Evolutionary conservation across 73 alveolate genomes (phyloP), one percentile per base, ranked within the genome.

Genomic region (Blepharisma japonicum): DNA sequence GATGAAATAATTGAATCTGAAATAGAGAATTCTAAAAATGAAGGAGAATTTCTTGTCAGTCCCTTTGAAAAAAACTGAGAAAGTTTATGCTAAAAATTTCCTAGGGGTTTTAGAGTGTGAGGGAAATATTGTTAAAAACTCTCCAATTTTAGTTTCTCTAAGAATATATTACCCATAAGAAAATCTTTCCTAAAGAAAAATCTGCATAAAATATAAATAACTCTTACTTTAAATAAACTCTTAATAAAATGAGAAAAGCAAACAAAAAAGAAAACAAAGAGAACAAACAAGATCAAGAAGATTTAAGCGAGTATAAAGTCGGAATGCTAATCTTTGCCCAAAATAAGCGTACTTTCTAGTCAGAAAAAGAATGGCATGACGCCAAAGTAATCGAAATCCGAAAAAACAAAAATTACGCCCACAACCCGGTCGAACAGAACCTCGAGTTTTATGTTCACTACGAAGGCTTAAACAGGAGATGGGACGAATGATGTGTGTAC

Each of bases 401-500:
- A 20, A 25, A n/a, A 61, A 9, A 11, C 11, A 20, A n/a, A 14
- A 61, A 61, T 8, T 14, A 20, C 23, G 23, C n/a, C 23, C 23
- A 14, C 67, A 53, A 53, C 23, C 42, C 42, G 3, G 23, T 53
- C 2, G 67, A 53, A 4, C 47, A 61, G 50, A 20, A 8, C 39
- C 14, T 25, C 0, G 74, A 61, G 47, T 39, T 61, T 77, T 95
- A 95, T 56, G 95, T 95, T 45, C 99, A 95, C 83, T 95, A 89
- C 82, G 91, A 89, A 66, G 89, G 87, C 55, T 78, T 68, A 42
- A 95, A 95, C 85, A 86, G 96, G 80, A 85, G 99, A 82, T 79
- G 91, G 87, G 99, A 95, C 83, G 96, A 88, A 82, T 95, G 98
- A 96, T 89, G 89, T 78, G 77, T 48, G 50, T 71, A 55, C 67